These are phyloP conservation scores for Hypoxylon sp. DNA, from an alignment of 2,329 filamentous ascomycete genomes.

Conservation along the genomic window DNA sequence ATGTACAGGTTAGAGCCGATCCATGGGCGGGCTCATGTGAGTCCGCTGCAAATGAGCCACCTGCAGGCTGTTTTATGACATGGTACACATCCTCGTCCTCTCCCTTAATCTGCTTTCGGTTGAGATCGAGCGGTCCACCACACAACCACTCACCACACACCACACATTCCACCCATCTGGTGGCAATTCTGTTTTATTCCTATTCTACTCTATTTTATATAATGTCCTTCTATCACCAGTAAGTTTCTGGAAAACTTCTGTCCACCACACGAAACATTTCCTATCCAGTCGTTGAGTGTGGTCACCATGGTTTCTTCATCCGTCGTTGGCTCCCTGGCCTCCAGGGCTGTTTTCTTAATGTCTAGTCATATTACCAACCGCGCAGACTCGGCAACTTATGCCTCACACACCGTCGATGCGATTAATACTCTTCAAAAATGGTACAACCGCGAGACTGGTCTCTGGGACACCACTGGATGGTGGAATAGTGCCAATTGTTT, in stretches of 20 bases:
- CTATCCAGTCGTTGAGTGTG: constrained; percentile 13
- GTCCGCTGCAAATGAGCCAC: constrained; percentile 25
- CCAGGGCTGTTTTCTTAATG: constrained; percentile 51
- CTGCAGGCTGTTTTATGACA: constrained; percentile 32
- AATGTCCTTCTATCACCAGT: constrained; percentile 11
- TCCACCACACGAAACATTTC: constrained; percentile 30
- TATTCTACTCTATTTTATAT: constrained; percentile 34
- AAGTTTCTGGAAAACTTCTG: constrained; percentile 42
- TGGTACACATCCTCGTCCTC: constrained; percentile 37
- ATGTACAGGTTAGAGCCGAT: constrained; percentile 15
- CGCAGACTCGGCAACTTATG: constrained; percentile 44
- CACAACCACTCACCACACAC: too few relatives aligned
- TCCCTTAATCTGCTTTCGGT: constrained; percentile 36
- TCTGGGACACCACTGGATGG: constrained; percentile 70
- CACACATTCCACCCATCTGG: constrained; percentile 20
- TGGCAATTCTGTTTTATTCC: constrained; percentile 24
- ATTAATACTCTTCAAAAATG: constrained; percentile 61
- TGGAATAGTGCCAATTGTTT: constrained; percentile 73
- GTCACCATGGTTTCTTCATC: constrained; percentile 50
- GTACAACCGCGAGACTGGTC: constrained; percentile 65
- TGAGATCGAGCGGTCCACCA: constrained; percentile 28
- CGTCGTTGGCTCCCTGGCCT: constrained; percentile 48
- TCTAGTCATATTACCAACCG: constrained; percentile 45
- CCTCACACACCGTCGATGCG: constrained; percentile 44
- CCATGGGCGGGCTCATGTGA: constrained; percentile 35